Base-by-base conservation (phyloP, 495 filamentous ascomycete species). In the Friedmanniomyces endolithicus region DNA sequence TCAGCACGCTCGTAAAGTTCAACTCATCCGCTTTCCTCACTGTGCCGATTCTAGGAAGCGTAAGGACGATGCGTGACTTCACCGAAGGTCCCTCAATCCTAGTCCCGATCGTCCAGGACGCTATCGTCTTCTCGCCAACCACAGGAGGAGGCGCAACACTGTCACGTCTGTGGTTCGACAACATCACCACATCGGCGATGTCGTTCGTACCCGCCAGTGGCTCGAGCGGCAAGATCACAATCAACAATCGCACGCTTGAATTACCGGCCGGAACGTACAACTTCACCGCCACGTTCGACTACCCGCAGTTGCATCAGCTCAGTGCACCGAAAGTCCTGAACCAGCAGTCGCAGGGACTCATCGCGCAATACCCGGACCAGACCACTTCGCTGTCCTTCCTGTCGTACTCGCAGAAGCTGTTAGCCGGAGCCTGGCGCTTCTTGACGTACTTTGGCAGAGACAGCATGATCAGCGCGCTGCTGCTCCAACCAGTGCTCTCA, bases 381-480 rank as follows among this genome's bases (percentile, higher is more conserved):
- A 70, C 73, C 1, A 68, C 66, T 3, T 78, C 80, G 0, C 71
- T 83, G 4, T 74, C 80, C 0, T 83, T 84, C 63, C 58, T 84
- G 22, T 83, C 81, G 3, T 84, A 81, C 62, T 77, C 70, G 0
- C 70, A 74, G 17, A 84, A 84, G 50, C 64, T 84, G 7, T 67
- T 81, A 1, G 80, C 81, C 11, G 80, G 80, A 16, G 77, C 78
- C n/a, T 84, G 81, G 81, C 68, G 79, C 12, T 84, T 82, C 54
- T 61, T 84, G 50, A 84, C 79, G 0, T 84, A 84, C 55, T 84
- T 83, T 65, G 81, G 81, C 1, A 74, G 81, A 4, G 81, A 84
- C 57, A 78, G 74, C 40, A 78, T 84, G 69, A 79, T 84, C 47
- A 72, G 77, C 0, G 64, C 74, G 23, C 70, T 84, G 11, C 67